Base-by-base conservation (phyloP, 768 basidiomycete genomes). In the Boletellus ananas region DNA sequence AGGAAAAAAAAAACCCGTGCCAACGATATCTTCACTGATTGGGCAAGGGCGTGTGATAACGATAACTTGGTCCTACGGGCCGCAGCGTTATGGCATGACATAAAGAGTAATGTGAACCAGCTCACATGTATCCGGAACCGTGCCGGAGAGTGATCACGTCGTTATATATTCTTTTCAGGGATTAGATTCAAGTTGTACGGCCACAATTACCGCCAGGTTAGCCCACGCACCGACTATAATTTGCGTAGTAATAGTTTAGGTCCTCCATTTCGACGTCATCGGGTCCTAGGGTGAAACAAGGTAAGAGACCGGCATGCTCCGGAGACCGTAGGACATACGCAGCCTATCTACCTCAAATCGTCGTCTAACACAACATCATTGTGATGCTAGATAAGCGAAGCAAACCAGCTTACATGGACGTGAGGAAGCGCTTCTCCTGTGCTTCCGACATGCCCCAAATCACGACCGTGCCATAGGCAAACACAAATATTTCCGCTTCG, bases 371-470 rank as follows among this genome's bases (percentile, higher is more conserved):
- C 44, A 56, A 34, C 27, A 33, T 55, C 10, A 52, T 33, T 50
- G 11, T 18, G 36, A 49, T 34, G 37, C 2, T 21, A n/a, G 8
- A 42, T 14, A 31, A 45, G 17, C 34, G 34, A 42, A 44, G 37
- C 46, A 29, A 34, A 29, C n/a, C 14, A 25, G 74, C 90, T 70
- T 61, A 94, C 94, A 97, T 79, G 18, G 93, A 94, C 23, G 87
- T 83, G 54, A 97, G 71, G 61, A 97, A 93, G 9, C 93, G 77
- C 66, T 81, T 88, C 73, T 97, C 94, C 62, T 96, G 90, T 6
- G 82, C 74, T 65, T 96, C 92, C 34, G 90, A 86, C 94, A 97
- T 96, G 21, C 94, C 94, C 94, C 94, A 97, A 45, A 95, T 90
- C 21, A 97, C 94, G 23, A 95, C 89, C 0, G 91, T 94, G 12